Evolutionary conservation across 1,284 basidiomycete species (phyloP).

Genomic region (Tremellales sp.): DNA sequence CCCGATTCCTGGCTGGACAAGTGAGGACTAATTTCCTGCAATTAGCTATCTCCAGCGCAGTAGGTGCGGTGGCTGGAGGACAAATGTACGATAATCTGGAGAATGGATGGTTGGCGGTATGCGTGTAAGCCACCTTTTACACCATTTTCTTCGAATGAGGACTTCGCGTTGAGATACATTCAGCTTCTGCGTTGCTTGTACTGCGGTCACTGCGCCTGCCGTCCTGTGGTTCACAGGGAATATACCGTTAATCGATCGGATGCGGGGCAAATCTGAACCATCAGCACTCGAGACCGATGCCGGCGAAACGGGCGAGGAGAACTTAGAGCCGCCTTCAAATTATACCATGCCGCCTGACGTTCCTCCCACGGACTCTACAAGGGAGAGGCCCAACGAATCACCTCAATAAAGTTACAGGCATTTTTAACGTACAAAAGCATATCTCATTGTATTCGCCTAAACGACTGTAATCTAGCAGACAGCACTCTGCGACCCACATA

Average conservation of each 20-base stretch:
- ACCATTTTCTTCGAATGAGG: background rate
- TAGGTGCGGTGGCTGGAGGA: slow-evolving; percentile 40
- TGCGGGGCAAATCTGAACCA: too few relatives aligned
- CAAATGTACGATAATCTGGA: slow-evolving; percentile 40
- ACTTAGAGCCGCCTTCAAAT: too few relatives aligned
- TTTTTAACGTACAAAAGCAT: too few relatives aligned
- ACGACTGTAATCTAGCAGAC: background rate
- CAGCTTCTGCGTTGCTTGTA: slow-evolving; percentile 9
- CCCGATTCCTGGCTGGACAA: background rate
- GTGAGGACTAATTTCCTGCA: background rate
- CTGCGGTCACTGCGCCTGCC: background rate
- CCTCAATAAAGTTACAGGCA: too few relatives aligned
- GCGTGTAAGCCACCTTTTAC: slow-evolving; percentile 22
- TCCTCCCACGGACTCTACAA: too few relatives aligned
- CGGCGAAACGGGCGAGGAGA: too few relatives aligned
- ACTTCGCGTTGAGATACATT: background rate
- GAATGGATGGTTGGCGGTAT: slow-evolving; percentile 36
- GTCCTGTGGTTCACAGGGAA: slow-evolving; percentile 8
- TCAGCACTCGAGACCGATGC: too few relatives aligned
- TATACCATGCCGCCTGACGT: too few relatives aligned
- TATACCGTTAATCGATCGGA: slow-evolving; percentile 2
- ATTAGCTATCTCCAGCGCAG: slow-evolving; percentile 28
- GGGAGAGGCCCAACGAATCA: too few relatives aligned
- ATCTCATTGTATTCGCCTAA: too few relatives aligned
- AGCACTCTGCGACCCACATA: background rate